Conservation (phyloP, 208 protist genomes). For the Perkinsela sp. region DNA sequence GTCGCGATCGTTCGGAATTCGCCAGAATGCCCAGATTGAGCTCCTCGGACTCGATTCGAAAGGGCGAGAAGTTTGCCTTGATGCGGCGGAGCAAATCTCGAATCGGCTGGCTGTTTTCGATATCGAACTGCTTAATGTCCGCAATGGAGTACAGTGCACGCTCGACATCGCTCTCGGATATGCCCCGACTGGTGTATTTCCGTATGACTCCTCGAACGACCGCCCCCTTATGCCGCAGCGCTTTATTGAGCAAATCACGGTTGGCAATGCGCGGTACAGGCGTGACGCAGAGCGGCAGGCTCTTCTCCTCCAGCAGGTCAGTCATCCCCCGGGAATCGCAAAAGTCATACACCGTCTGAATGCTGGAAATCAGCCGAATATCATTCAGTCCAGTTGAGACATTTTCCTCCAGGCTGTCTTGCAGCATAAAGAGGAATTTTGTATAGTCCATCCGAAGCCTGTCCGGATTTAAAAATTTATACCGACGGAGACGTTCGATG, state of each 20-base stretch:
- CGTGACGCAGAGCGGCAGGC: constrained; percentile 47
- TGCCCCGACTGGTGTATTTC: constrained; percentile 13
- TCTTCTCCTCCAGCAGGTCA: constrained; percentile 20
- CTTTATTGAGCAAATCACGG: constrained; percentile 28
- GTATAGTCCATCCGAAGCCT: constrained; percentile 66
- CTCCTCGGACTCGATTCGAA: constrained; percentile 10
- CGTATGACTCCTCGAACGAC: constrained; percentile 24
- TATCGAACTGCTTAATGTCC: constrained; percentile 60
- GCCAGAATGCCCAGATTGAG: constrained; percentile 29
- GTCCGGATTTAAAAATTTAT: constrained; percentile 80
- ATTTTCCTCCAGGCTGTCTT: constrained; percentile 44
- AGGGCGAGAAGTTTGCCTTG: constrained; percentile 32
- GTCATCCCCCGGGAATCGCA: constrained; percentile 15
- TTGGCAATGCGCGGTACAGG: constrained; percentile 47
- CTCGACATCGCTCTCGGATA: constrained; percentile 22
- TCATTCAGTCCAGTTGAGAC: constrained; percentile 27
- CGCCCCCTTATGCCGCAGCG: constrained; percentile 45
- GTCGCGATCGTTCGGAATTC: constrained; percentile 47
- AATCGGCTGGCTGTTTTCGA: constrained; percentile 44
- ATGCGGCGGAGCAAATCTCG: constrained; percentile 30
- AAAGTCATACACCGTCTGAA: constrained; percentile 44
- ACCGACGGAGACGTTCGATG: constrained; percentile 49
- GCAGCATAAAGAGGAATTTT: constrained; percentile 67
- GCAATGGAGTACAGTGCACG: constrained; percentile 46
- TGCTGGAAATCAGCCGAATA: constrained; percentile 22